Evolutionary conservation across 2,329 filamentous ascomycete species (phyloP), one percentile per base, ranked within the genome.

Genomic region (Lasiodiplodia sp.): DNA sequence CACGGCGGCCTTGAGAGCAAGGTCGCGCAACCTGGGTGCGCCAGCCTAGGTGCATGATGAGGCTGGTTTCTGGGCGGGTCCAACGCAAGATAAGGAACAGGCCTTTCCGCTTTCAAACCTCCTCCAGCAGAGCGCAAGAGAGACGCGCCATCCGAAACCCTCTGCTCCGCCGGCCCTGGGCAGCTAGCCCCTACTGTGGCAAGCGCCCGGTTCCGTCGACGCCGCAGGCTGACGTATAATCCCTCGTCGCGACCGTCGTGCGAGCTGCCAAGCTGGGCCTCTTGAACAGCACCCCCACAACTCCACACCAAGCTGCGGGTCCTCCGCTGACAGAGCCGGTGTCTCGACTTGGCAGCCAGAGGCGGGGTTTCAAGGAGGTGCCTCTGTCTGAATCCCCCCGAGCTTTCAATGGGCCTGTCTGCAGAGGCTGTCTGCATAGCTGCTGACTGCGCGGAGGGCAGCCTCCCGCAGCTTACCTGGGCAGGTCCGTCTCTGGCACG

Each of bases 1-100:
- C 60, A 18, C n/a, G 23, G 60, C 60, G 12, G 60, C 8, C 28
- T 21, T 25, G 60, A 47, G 37, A n/a, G 44, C 23, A 47, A 64
- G 60, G 60, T 38, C 23, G 60, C 60, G 60, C 18, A 21, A 64
- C 60, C 25, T 25, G 23, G 14, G 44, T 34, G 44, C 44, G 38
- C 44, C 44, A 12, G 6, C 25, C 60, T 52, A 64, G 60, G 25
- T 64, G 60, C 60, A 64, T 64, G 47, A 52, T 64, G 60, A 64
- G 60, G 60, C 60, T 64, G 60, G 60, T 52, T 52, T 52, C 38
- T 37, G 44, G 44, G 60, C 60, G 60, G 60, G 60, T 64, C 60
- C 47, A 38, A 52, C 44, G 60, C 60, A 38, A 64, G 60, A 64
- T 64, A 64, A 64, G 60, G 38, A 16, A 16, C 25, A 31, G n/a